A percentile compares a stretch with the other conserved stretches of the same genome.
Evolutionary conservation across 805 yeast genomes (phyloP).

Genomic region (Wickerhamiella allomyrinae): DNA sequence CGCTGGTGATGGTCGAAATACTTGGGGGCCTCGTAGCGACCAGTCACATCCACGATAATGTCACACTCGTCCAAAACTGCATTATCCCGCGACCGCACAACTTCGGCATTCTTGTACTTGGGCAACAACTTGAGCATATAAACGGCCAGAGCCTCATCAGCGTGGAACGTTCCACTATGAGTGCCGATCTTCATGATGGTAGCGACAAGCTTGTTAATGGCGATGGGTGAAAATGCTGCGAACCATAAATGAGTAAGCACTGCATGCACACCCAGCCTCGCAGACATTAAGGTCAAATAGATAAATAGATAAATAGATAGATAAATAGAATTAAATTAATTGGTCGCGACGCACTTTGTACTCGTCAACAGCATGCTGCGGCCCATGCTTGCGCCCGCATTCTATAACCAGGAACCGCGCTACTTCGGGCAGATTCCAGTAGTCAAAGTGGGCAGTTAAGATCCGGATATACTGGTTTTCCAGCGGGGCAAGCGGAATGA

Average conservation of each 20-base stretch:
- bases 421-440: slow-evolving; percentile 75
- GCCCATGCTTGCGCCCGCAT: slow-evolving; percentile 22
- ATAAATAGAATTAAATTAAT: background rate
- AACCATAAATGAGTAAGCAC: background rate
- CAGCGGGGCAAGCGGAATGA: slow-evolving; percentile 41
- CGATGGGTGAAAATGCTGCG: no score
- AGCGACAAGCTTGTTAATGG: no score
- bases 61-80: slow-evolving; percentile 74
- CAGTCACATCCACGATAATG: slow-evolving; percentile 90
- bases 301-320: background rate
- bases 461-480: slow-evolving; percentile 73
- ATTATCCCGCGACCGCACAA: slow-evolving; percentile 76
- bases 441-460: slow-evolving; percentile 76
- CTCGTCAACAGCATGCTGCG: slow-evolving; percentile 14
- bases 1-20: slow-evolving; percentile 95
- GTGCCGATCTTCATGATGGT: slow-evolving; percentile 63
- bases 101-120: slow-evolving; percentile 44
- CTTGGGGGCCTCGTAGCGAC: slow-evolving; percentile 72
- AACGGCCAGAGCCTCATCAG: slow-evolving; percentile 92
- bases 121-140: slow-evolving; percentile 67
- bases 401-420: slow-evolving; percentile 42
- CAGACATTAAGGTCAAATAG: no score
- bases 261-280: no score
- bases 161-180: slow-evolving; percentile 73
- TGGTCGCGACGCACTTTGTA: background rate